Conservation (phyloP, 2,329 filamentous ascomycete genomes). For the Fonsecaea pedrosoi region DNA sequence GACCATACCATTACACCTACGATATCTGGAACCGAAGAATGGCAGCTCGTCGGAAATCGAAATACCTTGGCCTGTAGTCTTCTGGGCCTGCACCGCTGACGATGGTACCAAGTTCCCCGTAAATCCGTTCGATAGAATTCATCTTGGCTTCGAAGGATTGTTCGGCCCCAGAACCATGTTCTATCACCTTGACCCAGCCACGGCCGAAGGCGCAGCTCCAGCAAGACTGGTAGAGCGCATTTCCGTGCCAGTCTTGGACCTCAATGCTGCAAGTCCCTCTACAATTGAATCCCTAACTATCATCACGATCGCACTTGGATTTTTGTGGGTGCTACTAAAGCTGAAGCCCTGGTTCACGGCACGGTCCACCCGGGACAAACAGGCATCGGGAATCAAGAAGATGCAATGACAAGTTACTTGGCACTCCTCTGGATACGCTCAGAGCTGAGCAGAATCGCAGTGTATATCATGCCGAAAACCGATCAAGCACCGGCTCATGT, state of each 20-base stretch:
- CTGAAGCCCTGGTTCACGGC: constrained; percentile 48
- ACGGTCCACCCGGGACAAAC: not conserved
- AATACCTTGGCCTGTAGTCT: constrained; percentile 82
- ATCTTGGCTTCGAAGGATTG: constrained; percentile 83
- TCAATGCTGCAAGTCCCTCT: constrained; percentile 57
- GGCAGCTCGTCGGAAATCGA: constrained; percentile 53
- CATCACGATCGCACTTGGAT: constrained; percentile 66
- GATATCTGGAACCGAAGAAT: constrained; percentile 72
- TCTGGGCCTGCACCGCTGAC: constrained; percentile 81
- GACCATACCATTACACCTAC: constrained; percentile 78
- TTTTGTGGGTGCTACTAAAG: constrained; percentile 73
- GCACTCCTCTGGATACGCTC: not conserved
- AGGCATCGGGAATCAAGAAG: constrained; percentile 16
- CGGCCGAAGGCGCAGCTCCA: constrained; percentile 37
- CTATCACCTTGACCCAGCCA: constrained; percentile 72
- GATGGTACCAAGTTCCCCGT: constrained; percentile 67
- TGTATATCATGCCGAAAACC: not conserved
- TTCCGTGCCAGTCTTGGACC: constrained; percentile 69
- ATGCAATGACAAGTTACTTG: constrained; percentile 13
- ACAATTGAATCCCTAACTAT: constrained; percentile 64
- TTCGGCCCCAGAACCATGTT: constrained; percentile 81
- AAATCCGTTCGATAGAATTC: constrained; percentile 84
- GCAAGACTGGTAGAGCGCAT: constrained; percentile 60
- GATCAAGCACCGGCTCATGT: not conserved
- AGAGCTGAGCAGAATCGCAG: not conserved